Evolutionary conservation across 2,329 filamentous ascomycete genomes (phyloP), one percentile per base, ranked within the genome.

Genomic region (Zymoseptoria passerinii): DNA sequence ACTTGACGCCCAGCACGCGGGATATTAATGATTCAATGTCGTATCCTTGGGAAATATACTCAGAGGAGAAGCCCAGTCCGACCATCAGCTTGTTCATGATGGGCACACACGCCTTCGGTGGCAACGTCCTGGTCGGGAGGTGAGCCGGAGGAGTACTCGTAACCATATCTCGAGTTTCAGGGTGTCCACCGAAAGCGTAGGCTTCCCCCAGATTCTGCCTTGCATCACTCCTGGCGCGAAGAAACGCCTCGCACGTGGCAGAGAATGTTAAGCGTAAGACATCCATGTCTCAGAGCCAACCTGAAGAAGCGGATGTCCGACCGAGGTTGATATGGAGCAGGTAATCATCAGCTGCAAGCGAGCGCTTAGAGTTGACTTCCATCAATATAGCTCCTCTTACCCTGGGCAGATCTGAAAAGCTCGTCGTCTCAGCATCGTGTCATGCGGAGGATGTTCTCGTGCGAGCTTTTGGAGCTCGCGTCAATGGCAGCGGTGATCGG

Each of bases 21-120:
- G 75, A 70, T 4, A 83, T 58, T 27, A 73, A 68, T 50, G 74
- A 75, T 2, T 81, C 80, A 1, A 85, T 72, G 63, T 86, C 83
- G 3, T 83, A 83, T 8, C 83, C 83, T 66, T 84, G 81, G 0
- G 75, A 75, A 7, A 83, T 67, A 61, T 85, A 85, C 1, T 78
- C 78, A 0, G 62, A 60, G 0, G 71, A 73, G 52, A 84, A 82
- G 0, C 82, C 83, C 3, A 85, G 74, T 0, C 73, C 73, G 1
- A 78, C 60, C 76, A 85, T 80, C 1, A 84, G 63, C 20, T 76
- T 73, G 67, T 84, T 74, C 56, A 83, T 71, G 8, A 81, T 67
- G 1, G 73, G 68, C 0, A 79, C 75, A n/a, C 28, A 71, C 74
- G 52, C 77, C 74, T 0, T 68, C 63, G 0, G 72, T 60, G 0